Evolutionary conservation across 306 rosid species (phyloP).

Genomic region (Hylodesmum podocarpum): DNA sequence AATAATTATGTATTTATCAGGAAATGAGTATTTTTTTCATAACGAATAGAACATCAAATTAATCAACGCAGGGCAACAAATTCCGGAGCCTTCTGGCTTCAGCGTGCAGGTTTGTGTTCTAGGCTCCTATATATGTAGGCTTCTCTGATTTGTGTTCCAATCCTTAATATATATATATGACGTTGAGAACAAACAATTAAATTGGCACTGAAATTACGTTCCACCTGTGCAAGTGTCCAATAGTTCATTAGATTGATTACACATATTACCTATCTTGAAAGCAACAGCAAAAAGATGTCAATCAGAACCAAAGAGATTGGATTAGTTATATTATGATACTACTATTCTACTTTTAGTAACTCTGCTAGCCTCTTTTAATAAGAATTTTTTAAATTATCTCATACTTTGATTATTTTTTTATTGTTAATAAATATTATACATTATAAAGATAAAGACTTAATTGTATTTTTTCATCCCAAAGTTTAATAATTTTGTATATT

Average conservation of each 20-base stretch:
- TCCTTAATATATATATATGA: not conserved
- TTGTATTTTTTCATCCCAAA: too few relatives aligned
- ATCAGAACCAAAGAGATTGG: not conserved
- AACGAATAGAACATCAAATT: not conserved
- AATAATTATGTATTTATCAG: not conserved
- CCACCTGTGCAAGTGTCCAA: not conserved
- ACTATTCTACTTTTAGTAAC: too few relatives aligned
- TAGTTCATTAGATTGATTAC: not conserved
- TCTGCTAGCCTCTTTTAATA: too few relatives aligned
- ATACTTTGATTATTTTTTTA: too few relatives aligned
- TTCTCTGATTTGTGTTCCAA: not conserved
- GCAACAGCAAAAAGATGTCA: not conserved
- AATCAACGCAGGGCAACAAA: not conserved
- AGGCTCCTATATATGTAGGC: not conserved
- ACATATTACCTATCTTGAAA: conserved; percentile 12
- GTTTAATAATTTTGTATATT: too few relatives aligned
- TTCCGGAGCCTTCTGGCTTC: not conserved
- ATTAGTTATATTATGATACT: not conserved
- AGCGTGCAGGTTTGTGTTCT: not conserved
- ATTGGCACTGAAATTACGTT: not conserved
- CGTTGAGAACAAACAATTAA: not conserved
- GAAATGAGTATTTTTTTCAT: too few relatives aligned
- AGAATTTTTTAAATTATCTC: too few relatives aligned
- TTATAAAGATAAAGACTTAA: too few relatives aligned
- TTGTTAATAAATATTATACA: too few relatives aligned